Base-by-base conservation (phyloP, 192 early-diverging fungal species). In the Entomortierella lignicola region DNA sequence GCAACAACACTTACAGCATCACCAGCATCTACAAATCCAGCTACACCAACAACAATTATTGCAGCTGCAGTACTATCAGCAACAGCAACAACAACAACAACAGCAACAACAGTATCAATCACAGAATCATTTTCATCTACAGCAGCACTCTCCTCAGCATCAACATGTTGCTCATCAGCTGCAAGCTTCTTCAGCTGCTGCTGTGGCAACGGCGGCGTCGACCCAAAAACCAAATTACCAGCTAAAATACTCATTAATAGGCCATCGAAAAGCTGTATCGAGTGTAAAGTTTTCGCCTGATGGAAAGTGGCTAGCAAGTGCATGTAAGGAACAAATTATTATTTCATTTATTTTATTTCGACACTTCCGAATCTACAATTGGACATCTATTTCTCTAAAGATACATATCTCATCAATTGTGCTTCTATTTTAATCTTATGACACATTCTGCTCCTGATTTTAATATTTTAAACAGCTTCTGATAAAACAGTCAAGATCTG, bases 271-370 rank as follows among this genome's bases (percentile, higher is more conserved):
- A 85, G 92, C 94, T 8, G 91, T 98, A 0, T 97, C 96, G 0
- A 91, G 94, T 55, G 97, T 98, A 17, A 99, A 99, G 84, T 99
- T 97, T 79, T 99, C 97, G 25, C 98, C 98, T 7, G 96, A 99
- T 80, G 98, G 98, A 34, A 91, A 93, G 81, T 98, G 94, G 96
- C 89, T 99, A 30, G 97, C 97, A 32, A 95, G 94, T 55, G 82
- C 90, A 27, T 93, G 93, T 94, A 88, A 87, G 91, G 27, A 29
- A 10, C 23, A 23, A 54, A 8, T 21, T 52, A 15, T 52, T 31
- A 27, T 17, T 54, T 43, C 12, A n/a, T 59, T 25, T n/a, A n/a
- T n/a, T n/a, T n/a, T n/a, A n/a, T n/a, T n/a, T n/a, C n/a, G n/a
- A n/a, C n/a, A n/a, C 20, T 61, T 47, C 15, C 58, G 11, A 27